These are phyloP conservation scores for Thalassiosira sp. DNA, from an alignment of 352 stramenopile genomes.

Conservation along the genomic window DNA sequence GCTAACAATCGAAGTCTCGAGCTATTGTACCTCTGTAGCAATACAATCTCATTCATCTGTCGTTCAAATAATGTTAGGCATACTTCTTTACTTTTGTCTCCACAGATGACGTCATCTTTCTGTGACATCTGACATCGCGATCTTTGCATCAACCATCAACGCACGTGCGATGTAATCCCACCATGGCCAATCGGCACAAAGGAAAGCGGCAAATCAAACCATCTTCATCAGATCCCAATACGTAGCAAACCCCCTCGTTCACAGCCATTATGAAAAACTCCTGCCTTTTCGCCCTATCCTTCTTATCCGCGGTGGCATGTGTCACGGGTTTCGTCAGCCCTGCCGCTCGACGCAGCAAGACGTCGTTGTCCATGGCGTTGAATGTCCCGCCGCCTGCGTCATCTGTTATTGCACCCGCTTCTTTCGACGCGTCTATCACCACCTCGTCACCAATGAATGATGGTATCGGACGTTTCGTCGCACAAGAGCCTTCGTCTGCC, in stretches of 20 bases:
- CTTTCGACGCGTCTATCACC: constrained; percentile 14
- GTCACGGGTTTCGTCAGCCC: constrained; percentile 32
- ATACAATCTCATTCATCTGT: too few species aligned
- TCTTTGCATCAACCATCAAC: constrained; percentile 2
- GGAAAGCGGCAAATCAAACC: too few species aligned
- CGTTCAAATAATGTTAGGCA: too few species aligned
- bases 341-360: constrained; percentile 15
- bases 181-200: neutral
- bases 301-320: constrained; percentile 16
- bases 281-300: constrained; percentile 21
- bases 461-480: constrained; percentile 38
- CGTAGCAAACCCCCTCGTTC: neutral
- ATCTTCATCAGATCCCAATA: too few species aligned
- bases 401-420: constrained; percentile 8
- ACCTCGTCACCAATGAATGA: constrained; percentile 27
- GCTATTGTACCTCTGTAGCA: too few species aligned
- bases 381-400: constrained; percentile 18
- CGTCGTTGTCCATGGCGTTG: constrained; percentile 34
- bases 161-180: neutral
- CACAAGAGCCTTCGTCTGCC: constrained; percentile 23
- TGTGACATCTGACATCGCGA: neutral
- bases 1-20: too few species aligned
- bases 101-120: constrained; percentile 3
- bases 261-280: constrained; percentile 15
- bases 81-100: too few species aligned